Evolutionary conservation across 2,329 filamentous ascomycete genomes (phyloP), one percentile per base, ranked within the genome.

Genomic region (Aspergillus nomiae): DNA sequence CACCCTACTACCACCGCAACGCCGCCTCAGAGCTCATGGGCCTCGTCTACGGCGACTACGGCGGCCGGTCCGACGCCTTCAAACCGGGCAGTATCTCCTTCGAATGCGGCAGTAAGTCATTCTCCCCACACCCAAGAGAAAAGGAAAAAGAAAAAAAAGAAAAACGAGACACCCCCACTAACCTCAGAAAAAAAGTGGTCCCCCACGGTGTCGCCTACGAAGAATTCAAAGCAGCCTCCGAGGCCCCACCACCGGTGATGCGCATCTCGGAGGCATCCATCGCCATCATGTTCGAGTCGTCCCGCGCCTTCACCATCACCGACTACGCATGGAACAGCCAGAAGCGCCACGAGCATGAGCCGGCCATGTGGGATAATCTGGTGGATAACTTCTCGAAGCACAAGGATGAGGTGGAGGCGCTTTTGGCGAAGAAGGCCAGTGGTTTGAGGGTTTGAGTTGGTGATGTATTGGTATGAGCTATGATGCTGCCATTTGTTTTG

Each of bases 351-450:
- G 81, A 82, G 64, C 81, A 83, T 61, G 80, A 83, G 59, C 80
- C 80, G 1, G 81, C 78, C 67, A 83, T 85, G 83, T 86, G 84
- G 83, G 84, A 86, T 70, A 75, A 79, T 58, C 72, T 86, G 10
- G 82, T 86, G 1, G 83, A 85, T 67, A 83, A 85, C 67, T 85
- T 86, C 63, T 81, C 78, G 0, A 74, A 70, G 54, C 79, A 84
- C 65, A 74, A 76, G 24, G 77, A 83, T 30, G 82, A 84, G 67
- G 75, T 84, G 12, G 78, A 84, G 58, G 78, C 76, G 66, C 77
- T 83, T 58, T 61, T 84, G 63, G 73, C 72, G 0, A 74, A 76
- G 60, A 74, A 69, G 58, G 66, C 63, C 2, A 66, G 71, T 58
- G 66, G 62, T 6, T 50, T 69, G 51, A 58, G 59, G 46, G 46